Conservation (phyloP, 768 basidiomycete species). For the Kwoniella pini region DNA sequence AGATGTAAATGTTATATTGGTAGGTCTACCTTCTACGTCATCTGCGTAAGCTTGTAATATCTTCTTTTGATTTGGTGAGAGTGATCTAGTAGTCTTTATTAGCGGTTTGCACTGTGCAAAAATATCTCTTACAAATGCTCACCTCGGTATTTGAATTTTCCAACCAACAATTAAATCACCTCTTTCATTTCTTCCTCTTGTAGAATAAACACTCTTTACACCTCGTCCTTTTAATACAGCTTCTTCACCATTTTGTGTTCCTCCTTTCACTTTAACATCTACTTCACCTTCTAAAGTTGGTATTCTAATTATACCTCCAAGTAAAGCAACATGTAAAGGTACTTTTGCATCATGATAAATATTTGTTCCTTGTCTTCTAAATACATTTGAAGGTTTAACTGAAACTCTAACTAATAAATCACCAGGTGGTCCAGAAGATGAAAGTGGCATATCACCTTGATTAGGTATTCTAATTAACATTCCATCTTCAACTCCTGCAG, state of each 20-base stretch:
- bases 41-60: constrained; percentile 87
- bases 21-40: constrained; percentile 74
- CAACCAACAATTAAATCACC: constrained; percentile 88
- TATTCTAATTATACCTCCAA: constrained; percentile 90
- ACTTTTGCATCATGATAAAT: constrained; percentile 86
- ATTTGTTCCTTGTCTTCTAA: constrained; percentile 87
- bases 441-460: constrained; percentile 78
- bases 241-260: constrained; percentile 96
- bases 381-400: constrained; percentile 78
- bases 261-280: constrained; percentile 84
- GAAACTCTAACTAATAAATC: constrained; percentile 84
- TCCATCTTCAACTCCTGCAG: constrained; percentile 22
- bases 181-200: constrained; percentile 33
- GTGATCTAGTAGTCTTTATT: too few relatives aligned
- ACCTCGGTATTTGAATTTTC: constrained; percentile 86
- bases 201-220: constrained; percentile 57
- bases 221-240: constrained; percentile 90
- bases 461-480: constrained; percentile 61
- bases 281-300: constrained; percentile 95
- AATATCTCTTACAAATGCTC: constrained; percentile 55
- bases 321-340: constrained; percentile 83
- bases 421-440: constrained; percentile 69
- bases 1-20: constrained; percentile 41
- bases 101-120: too few relatives aligned
- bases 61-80: constrained; percentile 79